Percentiles rank a stretch among this genome's conserved stretches.
These are phyloP conservation scores for Antrodiella citrinella DNA, from an alignment of 768 basidiomycete species.

Conservation along the genomic window DNA sequence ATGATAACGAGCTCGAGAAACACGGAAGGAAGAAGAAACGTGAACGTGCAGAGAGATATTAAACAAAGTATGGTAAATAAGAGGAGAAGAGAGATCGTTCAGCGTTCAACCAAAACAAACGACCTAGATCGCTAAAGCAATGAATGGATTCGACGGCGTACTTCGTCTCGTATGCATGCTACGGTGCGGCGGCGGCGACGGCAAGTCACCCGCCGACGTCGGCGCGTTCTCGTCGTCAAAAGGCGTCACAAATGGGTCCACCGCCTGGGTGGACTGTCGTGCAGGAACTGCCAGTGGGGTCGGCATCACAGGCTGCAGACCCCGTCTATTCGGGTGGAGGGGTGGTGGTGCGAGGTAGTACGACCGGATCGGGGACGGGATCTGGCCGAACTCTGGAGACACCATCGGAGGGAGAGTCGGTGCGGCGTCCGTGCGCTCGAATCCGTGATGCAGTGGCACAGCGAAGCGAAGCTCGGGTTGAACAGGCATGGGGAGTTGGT, in stretches of 20 bases:
- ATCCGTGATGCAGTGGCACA: constrained; percentile 37
- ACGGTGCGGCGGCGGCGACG: constrained; percentile 7
- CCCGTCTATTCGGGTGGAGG: constrained; percentile 10
- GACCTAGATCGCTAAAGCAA: constrained; percentile 23
- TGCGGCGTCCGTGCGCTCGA: constrained; percentile 16
- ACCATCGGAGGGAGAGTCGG: constrained; percentile 12
- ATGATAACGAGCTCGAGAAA: no score
- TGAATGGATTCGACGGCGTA: constrained; percentile 46
- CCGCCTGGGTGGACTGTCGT: constrained; percentile 31
- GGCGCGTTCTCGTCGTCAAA: constrained; percentile 63
- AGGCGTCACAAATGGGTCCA: constrained; percentile 65
- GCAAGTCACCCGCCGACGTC: background rate
- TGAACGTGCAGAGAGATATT: no score
- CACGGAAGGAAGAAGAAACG: no score
- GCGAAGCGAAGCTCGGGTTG: constrained; percentile 21
- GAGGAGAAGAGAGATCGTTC: background rate
- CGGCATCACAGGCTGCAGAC: constrained; percentile 3
- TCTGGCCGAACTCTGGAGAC: no score
- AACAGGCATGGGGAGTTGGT: constrained; percentile 10
- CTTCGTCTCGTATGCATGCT: constrained; percentile 42
- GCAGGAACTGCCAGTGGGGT: constrained; percentile 19
- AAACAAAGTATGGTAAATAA: background rate
- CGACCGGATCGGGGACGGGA: constrained; percentile 19
- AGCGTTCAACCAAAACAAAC: background rate
- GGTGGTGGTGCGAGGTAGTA: constrained; percentile 18